phyloP scores from a whole-genome alignment of 1,284 basidiomycete species.

The Cutaneotrichosporon sp. region DNA sequence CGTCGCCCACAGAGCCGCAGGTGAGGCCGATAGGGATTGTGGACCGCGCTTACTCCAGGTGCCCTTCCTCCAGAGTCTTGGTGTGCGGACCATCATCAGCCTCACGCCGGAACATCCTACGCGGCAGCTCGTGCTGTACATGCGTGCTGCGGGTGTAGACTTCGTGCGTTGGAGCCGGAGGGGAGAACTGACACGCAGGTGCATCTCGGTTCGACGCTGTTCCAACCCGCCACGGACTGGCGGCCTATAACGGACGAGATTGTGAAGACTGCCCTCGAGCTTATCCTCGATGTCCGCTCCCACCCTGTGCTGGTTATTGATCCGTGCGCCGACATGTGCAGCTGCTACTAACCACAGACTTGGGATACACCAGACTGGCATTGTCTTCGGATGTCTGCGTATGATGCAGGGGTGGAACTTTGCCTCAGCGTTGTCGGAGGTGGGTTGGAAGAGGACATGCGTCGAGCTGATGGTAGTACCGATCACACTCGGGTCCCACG shows the following conservation, averaged over 20 bases:
- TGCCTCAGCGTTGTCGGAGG: constrained; percentile 42
- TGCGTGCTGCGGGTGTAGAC: constrained; percentile 24
- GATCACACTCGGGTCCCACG: constrained; percentile 40
- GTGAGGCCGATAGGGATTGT: too few species aligned
- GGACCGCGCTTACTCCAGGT: constrained; percentile 23
- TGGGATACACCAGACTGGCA: constrained; percentile 46
- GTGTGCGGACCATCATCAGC: constrained; percentile 40
- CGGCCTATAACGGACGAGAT: constrained; percentile 44
- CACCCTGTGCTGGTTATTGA: constrained; percentile 45
- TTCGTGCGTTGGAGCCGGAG: constrained; percentile 28
- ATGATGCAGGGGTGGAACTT: constrained; percentile 48
- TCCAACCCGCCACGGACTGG: constrained; percentile 41
- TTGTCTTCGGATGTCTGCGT: constrained; percentile 42
- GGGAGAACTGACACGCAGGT: constrained; percentile 24
- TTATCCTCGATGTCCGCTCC: constrained; percentile 34
- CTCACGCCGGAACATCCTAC: constrained; percentile 45
- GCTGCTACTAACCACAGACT: constrained; percentile 22
- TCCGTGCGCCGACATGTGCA: constrained; percentile 29
- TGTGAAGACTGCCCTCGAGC: constrained; percentile 44
- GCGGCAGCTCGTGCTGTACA: constrained; percentile 31
- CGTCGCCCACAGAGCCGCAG: constrained; percentile 39
- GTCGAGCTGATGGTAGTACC: constrained; percentile 29
- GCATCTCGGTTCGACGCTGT: constrained; percentile 40
- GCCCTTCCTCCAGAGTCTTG: constrained; percentile 37
- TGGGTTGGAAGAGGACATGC: constrained; percentile 12